Conservation (phyloP, 2,329 filamentous ascomycete genomes). For the Cercospora canescens region DNA sequence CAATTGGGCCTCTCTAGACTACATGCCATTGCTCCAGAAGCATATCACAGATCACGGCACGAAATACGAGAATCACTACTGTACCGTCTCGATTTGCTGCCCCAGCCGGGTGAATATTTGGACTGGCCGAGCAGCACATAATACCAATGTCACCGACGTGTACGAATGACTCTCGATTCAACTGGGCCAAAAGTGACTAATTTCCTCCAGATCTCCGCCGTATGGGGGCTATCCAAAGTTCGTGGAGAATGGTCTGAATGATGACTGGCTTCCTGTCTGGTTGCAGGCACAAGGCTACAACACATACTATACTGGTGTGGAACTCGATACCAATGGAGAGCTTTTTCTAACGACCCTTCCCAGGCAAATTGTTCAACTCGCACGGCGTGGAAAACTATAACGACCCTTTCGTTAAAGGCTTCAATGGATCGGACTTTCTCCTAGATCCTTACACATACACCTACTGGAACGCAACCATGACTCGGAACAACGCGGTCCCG, state of each 20-base stretch:
- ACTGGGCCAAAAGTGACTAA: not conserved
- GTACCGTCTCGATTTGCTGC: slow-evolving; percentile 66
- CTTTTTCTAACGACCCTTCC: slow-evolving; percentile 51
- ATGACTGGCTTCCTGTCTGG: slow-evolving; percentile 69
- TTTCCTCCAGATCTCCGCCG: slow-evolving; percentile 39
- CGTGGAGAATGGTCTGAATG: slow-evolving; percentile 62
- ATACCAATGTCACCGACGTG: slow-evolving; percentile 67
- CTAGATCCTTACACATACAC: slow-evolving; percentile 67
- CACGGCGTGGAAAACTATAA: slow-evolving; percentile 62
- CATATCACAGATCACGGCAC: slow-evolving; percentile 43
- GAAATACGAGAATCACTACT: slow-evolving; percentile 62
- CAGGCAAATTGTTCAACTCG: slow-evolving; percentile 65
- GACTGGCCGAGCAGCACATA: slow-evolving; percentile 67
- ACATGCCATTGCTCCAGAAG: slow-evolving; percentile 62
- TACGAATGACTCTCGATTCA: not conserved
- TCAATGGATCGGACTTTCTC: slow-evolving; percentile 53
- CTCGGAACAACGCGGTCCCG: slow-evolving; percentile 47
- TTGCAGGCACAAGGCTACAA: slow-evolving; percentile 66
- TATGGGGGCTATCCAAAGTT: slow-evolving; percentile 68
- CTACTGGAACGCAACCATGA: slow-evolving; percentile 58
- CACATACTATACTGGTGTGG: slow-evolving; percentile 62
- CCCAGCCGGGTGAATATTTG: slow-evolving; percentile 64
- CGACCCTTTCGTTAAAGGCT: slow-evolving; percentile 58
- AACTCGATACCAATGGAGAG: not conserved
- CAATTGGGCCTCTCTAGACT: slow-evolving; percentile 56